Percentiles rank a stretch among this genome's conserved stretches.
Conservation (phyloP, 129 eudicot genomes). For the Heracleum sosnowskyi region DNA sequence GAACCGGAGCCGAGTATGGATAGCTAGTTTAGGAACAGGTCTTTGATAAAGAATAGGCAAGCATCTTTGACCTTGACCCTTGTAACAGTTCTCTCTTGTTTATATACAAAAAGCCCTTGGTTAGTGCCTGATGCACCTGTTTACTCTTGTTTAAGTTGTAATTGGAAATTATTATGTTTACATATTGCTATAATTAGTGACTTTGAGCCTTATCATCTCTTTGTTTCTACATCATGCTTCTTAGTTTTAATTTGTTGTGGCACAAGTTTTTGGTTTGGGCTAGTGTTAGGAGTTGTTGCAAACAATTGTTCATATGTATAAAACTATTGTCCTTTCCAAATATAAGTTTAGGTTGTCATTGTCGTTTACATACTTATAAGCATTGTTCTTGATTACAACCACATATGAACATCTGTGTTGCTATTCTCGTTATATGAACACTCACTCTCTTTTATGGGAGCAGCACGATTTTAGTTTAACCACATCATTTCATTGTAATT, state of each 20-base stretch:
- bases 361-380: neutral
- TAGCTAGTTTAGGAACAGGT: constrained; percentile 37
- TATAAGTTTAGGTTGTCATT: neutral
- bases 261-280: constrained; percentile 25
- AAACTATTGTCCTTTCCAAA: neutral
- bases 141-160: constrained; percentile 33
- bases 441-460: neutral
- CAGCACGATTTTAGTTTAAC: neutral
- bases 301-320: neutral
- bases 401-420: neutral
- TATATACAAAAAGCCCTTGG: constrained; percentile 46
- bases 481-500: neutral
- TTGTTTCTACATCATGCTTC: neutral
- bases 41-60: constrained; percentile 41
- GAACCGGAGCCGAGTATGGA: constrained; percentile 41
- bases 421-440: neutral
- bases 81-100: constrained; percentile 14
- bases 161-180: constrained; percentile 28
- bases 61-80: constrained; percentile 18
- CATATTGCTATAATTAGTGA: constrained; percentile 44
- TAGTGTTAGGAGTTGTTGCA: neutral
- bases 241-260: constrained; percentile 15
- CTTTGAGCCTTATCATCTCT: constrained; percentile 12
- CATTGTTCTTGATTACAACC: neutral
- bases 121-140: constrained; percentile 19